These are phyloP conservation scores for Termitomyces sp. DNA, from an alignment of 768 basidiomycete species.

Conservation along the genomic window DNA sequence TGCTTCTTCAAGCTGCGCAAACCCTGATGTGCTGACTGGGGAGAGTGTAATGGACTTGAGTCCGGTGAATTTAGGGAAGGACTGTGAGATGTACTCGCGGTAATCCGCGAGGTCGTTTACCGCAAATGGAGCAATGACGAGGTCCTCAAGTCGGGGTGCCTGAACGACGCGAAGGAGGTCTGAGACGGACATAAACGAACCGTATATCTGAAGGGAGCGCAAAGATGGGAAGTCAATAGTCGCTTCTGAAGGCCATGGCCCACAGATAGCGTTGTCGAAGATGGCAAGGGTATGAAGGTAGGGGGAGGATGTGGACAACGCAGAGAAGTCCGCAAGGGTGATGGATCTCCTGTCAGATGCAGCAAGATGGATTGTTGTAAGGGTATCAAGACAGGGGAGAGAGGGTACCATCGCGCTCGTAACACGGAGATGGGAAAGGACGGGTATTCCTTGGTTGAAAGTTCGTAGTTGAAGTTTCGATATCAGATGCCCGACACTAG, in stretches of 20 bases:
- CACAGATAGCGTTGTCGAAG: slow-evolving; percentile 12
- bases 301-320: slow-evolving; percentile 6
- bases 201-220: slow-evolving; percentile 12
- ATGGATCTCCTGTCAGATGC: slow-evolving; percentile 6
- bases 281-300: slow-evolving; percentile 9
- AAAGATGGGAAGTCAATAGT: slow-evolving; percentile 9
- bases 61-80: slow-evolving; percentile 7
- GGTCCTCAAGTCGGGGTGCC: slow-evolving; percentile 6
- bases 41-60: slow-evolving; percentile 12
- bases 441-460: slow-evolving; percentile 4
- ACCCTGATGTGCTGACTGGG: slow-evolving; percentile 8
- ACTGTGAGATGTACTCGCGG: neutral
- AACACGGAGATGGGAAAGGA: slow-evolving; percentile 8
- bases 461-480: neutral
- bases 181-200: slow-evolving; percentile 13
- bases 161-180: slow-evolving; percentile 12
- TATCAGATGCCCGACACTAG: neutral
- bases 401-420: slow-evolving; percentile 9
- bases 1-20: slow-evolving; percentile 4
- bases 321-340: slow-evolving; percentile 2
- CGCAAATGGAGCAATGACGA: slow-evolving; percentile 9
- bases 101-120: slow-evolving; percentile 11
- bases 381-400: slow-evolving; percentile 4
- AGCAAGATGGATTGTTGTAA: slow-evolving; percentile 12
- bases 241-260: slow-evolving; percentile 11